phyloP scores from a whole-genome alignment of 2,329 filamentous ascomycete species.

The Ambrosiella cleistominuta region DNA sequence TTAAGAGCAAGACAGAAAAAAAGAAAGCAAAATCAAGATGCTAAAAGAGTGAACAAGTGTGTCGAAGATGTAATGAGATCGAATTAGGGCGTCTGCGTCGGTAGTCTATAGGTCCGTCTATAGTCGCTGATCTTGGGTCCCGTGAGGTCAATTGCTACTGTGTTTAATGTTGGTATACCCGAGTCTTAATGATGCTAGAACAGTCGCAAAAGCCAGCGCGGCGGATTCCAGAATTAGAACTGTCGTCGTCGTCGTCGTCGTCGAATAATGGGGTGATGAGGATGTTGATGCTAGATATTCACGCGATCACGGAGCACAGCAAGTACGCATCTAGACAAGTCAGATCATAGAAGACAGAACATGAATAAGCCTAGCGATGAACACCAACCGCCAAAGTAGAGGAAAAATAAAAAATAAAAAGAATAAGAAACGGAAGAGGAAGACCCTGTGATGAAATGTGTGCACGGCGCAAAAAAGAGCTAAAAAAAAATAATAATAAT shows the following conservation, averaged over 20 bases:
- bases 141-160: background rate
- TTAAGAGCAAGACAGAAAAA: background rate
- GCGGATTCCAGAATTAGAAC: background rate
- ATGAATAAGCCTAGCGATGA: background rate
- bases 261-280: background rate
- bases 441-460: background rate
- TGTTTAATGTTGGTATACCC: background rate
- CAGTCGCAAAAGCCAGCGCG: background rate
- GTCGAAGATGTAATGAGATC: background rate
- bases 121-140: background rate
- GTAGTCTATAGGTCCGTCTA: background rate
- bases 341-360: background rate
- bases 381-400: background rate
- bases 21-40: background rate
- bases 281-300: background rate
- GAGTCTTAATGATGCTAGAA: background rate
- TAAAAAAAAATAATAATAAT: background rate
- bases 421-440: conserved; percentile 1
- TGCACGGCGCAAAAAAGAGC: background rate
- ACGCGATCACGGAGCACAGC: conserved; percentile 1
- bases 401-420: conserved; percentile 3
- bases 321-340: background rate
- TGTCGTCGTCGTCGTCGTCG: background rate
- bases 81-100: background rate
- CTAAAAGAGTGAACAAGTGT: conserved; percentile 5